Percentiles rank a stretch among this genome's conserved stretches.
Evolutionary conservation across 257 asterid species (phyloP).

Genomic region (Rauvolfia tetraphylla): DNA sequence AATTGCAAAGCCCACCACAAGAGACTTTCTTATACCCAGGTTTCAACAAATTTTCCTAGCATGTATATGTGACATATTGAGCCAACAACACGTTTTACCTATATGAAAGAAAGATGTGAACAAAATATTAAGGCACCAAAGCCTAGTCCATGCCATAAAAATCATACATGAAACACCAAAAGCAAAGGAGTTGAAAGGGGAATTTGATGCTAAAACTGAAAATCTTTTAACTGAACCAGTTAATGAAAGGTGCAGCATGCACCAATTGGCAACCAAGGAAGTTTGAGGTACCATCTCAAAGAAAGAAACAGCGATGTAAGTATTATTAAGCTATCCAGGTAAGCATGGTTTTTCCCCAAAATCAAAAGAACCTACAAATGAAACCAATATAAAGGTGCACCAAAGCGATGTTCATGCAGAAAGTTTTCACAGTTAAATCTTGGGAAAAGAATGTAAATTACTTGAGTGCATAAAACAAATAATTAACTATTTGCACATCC

Average conservation of each 20-base stretch:
- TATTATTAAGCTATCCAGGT: background rate
- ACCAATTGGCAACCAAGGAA: background rate
- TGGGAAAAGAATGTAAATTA: background rate
- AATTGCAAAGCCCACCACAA: no score
- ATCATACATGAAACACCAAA: background rate
- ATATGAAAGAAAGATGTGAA: no score
- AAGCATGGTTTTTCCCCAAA: background rate
- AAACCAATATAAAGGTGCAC: background rate
- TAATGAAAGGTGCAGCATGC: background rate
- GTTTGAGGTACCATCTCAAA: background rate
- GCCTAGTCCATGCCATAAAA: no score
- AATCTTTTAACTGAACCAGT: background rate
- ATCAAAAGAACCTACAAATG: background rate
- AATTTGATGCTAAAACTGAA: background rate
- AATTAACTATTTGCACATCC: background rate
- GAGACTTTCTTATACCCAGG: no score
- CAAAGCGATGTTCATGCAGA: background rate
- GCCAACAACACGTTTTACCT: no score
- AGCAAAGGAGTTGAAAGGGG: background rate
- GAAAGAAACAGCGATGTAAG: no score
- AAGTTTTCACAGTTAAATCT: background rate
- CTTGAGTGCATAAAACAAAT: background rate
- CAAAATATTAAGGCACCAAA: no score
- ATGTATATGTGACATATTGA: no score
- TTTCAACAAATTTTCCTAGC: no score